Evolutionary conservation across 139 green algal genomes (phyloP), one percentile per base, ranked within the genome.

Genomic region (Micractinium conductrix): DNA sequence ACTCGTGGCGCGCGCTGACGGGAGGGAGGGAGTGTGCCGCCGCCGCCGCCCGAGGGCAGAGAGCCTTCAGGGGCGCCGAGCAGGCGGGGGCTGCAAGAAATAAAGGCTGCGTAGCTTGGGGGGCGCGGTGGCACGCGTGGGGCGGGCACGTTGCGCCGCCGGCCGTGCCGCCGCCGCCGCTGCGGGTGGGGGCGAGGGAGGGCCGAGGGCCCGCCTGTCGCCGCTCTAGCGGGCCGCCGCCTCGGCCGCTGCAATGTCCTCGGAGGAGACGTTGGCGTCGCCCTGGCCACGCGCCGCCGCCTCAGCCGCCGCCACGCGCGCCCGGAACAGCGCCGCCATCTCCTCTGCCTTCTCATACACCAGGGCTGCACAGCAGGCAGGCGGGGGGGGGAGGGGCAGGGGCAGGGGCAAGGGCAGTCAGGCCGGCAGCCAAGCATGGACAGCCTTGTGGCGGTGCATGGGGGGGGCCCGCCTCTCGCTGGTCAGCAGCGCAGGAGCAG

Each of bases 321-420:
- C 42, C 26, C 78, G 72, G 94, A 98, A 99, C 8, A 85, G 63
- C 9, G 86, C 89, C 16, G 96, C 97, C 96, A 99, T 98, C 90
- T 98, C 96, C 48, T 99, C 97, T 21, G 97, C 97, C 85, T 95
- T 95, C 50, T 97, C 96, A 83, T 95, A 99, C 70, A 99, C 97
- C 62, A 97, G 89, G 63, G 89, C 76, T 82, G 76, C 76, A 60
- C 16, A 16, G 33, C 0, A 48, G 44, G 45, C 5, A 10, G 28
- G 42, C 26, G 6, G 71, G 71, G 40, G 71, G 28, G 44, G 43
- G 2, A 30, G 43, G 42, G 22, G 43, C 35, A 17, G 12, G 3
- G 35, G 8, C 28, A 17, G 42, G 12, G 28, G 72, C 6, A n/a
- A 69, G 63, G 16, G 30, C 26, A 42, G 63, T 12, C 26, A 3